Conservation (phyloP, 306 rosid species). For the Trifolium dubium region DNA sequence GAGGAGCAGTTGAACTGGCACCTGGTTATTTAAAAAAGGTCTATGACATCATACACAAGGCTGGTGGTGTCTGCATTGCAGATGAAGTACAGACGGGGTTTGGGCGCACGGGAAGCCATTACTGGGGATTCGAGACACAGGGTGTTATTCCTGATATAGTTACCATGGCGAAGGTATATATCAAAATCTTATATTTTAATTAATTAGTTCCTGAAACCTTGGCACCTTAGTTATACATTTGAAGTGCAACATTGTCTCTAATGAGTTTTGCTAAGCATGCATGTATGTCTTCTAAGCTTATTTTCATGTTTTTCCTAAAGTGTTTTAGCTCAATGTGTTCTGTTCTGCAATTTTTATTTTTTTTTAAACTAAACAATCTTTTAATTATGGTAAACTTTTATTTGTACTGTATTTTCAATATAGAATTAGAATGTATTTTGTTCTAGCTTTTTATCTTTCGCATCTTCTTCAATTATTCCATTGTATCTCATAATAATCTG, state of each 20-base stretch:
- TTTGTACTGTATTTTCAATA: slow-evolving; percentile 4
- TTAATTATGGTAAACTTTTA: neutral
- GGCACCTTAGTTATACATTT: slow-evolving; percentile 27
- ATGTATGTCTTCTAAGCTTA: neutral
- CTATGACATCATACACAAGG: slow-evolving; percentile 80
- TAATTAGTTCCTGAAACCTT: slow-evolving; percentile 5
- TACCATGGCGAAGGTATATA: slow-evolving; percentile 93
- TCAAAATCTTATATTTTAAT: neutral
- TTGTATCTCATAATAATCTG: slow-evolving; percentile 32
- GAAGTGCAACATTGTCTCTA: slow-evolving; percentile 12
- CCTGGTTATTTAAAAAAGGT: slow-evolving; percentile 87
- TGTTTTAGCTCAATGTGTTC: neutral
- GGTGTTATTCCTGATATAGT: slow-evolving; percentile 91
- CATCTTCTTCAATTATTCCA: slow-evolving; percentile 28
- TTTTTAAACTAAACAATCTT: too few species aligned
- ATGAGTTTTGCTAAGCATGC: neutral
- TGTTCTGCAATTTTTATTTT: neutral
- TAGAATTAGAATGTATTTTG: neutral
- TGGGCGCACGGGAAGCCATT: slow-evolving; percentile 93
- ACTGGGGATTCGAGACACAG: slow-evolving; percentile 95
- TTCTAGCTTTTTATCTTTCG: slow-evolving; percentile 17
- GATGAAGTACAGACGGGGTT: slow-evolving; percentile 99
- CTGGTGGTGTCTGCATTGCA: slow-evolving; percentile 96
- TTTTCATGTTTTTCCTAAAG: slow-evolving; percentile 9
- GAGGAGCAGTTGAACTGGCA: slow-evolving; percentile 88